Percentiles rank a stretch among this genome's conserved stretches.
Evolutionary conservation across 73 alveolate species (phyloP).

Genomic region (Paramecium sonneborni): DNA sequence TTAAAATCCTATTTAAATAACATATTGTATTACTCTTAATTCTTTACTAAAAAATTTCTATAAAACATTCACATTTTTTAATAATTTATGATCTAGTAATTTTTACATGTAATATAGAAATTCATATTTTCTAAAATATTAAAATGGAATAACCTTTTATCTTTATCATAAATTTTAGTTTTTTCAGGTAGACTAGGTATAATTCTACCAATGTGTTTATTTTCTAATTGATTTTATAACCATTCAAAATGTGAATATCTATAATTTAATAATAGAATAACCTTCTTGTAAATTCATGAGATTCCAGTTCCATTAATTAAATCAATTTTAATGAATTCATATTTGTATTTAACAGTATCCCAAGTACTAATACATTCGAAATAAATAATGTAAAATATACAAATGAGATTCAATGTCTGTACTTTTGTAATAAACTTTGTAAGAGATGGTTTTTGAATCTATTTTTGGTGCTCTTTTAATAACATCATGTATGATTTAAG

Average conservation of each 20-base stretch:
- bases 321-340: not conserved
- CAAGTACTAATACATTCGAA: not conserved
- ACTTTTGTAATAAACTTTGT: not conserved
- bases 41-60: not conserved
- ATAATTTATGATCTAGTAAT: not conserved
- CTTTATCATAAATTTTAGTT: not conserved
- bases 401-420: not conserved
- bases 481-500: not conserved
- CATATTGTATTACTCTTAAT: not conserved
- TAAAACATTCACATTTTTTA: not conserved
- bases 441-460: not conserved
- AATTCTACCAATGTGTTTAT: not conserved
- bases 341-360: not conserved
- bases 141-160: not conserved
- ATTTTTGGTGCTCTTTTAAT: not conserved
- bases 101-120: not conserved
- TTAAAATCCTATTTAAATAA: not conserved
- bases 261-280: not conserved
- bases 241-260: conserved; percentile 35
- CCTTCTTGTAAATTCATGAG: not conserved
- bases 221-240: not conserved
- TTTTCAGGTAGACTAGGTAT: not conserved
- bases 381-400: not conserved
- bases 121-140: not conserved
- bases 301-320: not conserved